phyloP scores from a whole-genome alignment of 2,329 filamentous ascomycete genomes.

The Uncinocarpus reesii region DNA sequence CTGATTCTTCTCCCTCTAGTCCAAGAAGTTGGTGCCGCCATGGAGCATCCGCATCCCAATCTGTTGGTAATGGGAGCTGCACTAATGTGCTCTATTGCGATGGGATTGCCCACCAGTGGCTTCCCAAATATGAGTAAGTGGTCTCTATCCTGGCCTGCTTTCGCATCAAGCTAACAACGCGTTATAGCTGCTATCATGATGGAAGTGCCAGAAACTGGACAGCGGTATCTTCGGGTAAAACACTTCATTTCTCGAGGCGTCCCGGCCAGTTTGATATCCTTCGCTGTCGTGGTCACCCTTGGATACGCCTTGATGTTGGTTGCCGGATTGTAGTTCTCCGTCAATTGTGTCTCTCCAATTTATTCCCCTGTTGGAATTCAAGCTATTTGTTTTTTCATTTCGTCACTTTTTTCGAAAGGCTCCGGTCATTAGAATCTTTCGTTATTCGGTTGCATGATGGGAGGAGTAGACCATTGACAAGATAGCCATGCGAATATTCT shows the following conservation, averaged over 20 bases:
- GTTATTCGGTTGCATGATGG: background rate
- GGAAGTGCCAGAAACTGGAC: slow-evolving; percentile 81
- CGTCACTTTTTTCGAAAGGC: background rate
- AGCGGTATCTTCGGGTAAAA: slow-evolving; percentile 80
- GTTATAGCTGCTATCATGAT: slow-evolving; percentile 89
- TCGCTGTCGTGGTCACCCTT: slow-evolving; percentile 71
- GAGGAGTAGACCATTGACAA: background rate
- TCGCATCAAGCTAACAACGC: background rate
- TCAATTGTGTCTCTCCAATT: background rate
- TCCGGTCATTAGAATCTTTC: slow-evolving; percentile 1
- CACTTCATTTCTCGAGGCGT: slow-evolving; percentile 94
- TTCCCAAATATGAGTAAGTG: slow-evolving; percentile 99
- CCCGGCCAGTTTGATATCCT: slow-evolving; percentile 71
- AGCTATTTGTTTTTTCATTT: background rate
- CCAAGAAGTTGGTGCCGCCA: slow-evolving; percentile 67
- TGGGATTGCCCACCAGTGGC: slow-evolving; percentile 89
- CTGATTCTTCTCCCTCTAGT: slow-evolving; percentile 90
- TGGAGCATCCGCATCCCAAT: slow-evolving; percentile 88
- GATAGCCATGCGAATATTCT: background rate
- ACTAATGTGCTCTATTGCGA: slow-evolving; percentile 94
- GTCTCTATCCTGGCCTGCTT: slow-evolving; percentile 7
- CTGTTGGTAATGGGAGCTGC: slow-evolving; percentile 89
- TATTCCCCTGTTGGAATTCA: background rate
- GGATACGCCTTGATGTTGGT: slow-evolving; percentile 85
- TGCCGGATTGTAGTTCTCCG: slow-evolving; percentile 48